Conservation (phyloP, 2,329 filamentous ascomycete species). For the Aspergillus spinulosporus region DNA sequence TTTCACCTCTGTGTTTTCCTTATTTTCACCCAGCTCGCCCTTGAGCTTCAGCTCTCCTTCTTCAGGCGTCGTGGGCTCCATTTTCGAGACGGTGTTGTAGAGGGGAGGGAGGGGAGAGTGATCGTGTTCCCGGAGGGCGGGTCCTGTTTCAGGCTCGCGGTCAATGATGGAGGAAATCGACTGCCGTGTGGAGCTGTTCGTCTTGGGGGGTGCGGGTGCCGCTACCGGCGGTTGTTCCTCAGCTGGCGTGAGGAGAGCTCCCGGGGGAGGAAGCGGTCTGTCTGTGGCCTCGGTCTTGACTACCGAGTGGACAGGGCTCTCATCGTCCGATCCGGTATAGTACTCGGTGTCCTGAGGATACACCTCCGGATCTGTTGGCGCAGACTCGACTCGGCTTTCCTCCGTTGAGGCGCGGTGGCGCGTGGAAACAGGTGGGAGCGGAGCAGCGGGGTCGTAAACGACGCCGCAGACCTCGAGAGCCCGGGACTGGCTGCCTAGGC, state of each 20-base stretch:
- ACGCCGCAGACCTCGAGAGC: conserved; percentile 43
- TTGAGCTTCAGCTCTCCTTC: conserved; percentile 19
- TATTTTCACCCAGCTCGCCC: conserved; percentile 30
- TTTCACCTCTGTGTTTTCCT: conserved; percentile 22
- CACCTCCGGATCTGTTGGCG: conserved; percentile 31
- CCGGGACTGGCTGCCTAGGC: conserved; percentile 41
- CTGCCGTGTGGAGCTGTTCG: conserved; percentile 38
- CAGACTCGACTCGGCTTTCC: conserved; percentile 35
- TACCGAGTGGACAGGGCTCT: conserved; percentile 24
- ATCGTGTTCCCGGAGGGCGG: conserved; percentile 26
- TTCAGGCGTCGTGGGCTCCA: conserved; percentile 12
- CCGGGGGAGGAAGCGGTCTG: conserved; percentile 23
- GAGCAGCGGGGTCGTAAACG: conserved; percentile 40
- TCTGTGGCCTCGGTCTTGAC: conserved; percentile 35
- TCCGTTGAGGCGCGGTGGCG: conserved; percentile 38
- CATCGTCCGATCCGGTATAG: conserved; percentile 34
- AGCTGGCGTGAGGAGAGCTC: conserved; percentile 17
- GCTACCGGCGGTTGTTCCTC: conserved; percentile 18
- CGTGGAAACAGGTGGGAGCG: conserved; percentile 35
- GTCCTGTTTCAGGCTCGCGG: conserved; percentile 27
- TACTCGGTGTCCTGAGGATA: conserved; percentile 35
- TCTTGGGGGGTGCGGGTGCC: conserved; percentile 18
- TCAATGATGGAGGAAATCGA: conserved; percentile 45
- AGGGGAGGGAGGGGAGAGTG: conserved; percentile 22
- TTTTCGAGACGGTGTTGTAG: conserved; percentile 22